Evolutionary conservation across 768 basidiomycete genomes (phyloP).

Genomic region (Kwoniella dendrophila): DNA sequence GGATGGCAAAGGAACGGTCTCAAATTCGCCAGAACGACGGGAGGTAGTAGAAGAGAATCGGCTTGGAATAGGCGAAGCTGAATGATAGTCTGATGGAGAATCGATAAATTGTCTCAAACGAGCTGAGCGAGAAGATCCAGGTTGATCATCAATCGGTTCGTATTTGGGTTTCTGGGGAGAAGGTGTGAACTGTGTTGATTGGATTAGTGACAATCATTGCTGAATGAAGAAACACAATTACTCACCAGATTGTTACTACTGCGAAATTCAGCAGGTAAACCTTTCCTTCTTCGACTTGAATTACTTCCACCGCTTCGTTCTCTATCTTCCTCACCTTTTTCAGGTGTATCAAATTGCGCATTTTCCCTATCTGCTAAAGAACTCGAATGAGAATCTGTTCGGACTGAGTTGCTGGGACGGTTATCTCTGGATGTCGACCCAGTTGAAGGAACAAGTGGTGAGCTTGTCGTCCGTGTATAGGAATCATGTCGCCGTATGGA

Average conservation of each 20-base stretch:
- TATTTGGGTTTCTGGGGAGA: constrained; percentile 27
- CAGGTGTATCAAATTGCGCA: constrained; percentile 7
- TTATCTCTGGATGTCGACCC: constrained; percentile 10
- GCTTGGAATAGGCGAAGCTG: constrained; percentile 15
- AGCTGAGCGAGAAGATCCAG: constrained; percentile 17
- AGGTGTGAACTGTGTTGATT: constrained; percentile 36
- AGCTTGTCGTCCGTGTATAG: constrained; percentile 9
- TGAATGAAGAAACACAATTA: not conserved
- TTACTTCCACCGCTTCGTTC: constrained; percentile 41
- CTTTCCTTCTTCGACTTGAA: constrained; percentile 38
- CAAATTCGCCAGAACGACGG: constrained; percentile 5
- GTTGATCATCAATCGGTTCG: constrained; percentile 2
- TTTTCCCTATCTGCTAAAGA: not conserved
- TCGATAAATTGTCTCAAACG: constrained; percentile 20
- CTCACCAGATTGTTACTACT: constrained; percentile 26
- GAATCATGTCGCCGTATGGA: constrained; percentile 12
- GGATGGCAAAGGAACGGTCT: constrained; percentile 19
- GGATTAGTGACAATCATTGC: not conserved
- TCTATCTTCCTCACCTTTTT: constrained; percentile 23
- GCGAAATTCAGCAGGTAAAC: constrained; percentile 40
- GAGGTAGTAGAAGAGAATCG: constrained; percentile 12
- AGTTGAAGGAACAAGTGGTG: constrained; percentile 1
- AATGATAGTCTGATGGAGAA: constrained; percentile 18
- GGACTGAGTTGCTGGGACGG: no score
- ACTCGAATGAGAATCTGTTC: constrained; percentile 7